Percentiles rank a stretch among this genome's conserved stretches.
Conservation (phyloP, 2,329 filamentous ascomycete genomes). For the Cercospora zeae-maydis region DNA sequence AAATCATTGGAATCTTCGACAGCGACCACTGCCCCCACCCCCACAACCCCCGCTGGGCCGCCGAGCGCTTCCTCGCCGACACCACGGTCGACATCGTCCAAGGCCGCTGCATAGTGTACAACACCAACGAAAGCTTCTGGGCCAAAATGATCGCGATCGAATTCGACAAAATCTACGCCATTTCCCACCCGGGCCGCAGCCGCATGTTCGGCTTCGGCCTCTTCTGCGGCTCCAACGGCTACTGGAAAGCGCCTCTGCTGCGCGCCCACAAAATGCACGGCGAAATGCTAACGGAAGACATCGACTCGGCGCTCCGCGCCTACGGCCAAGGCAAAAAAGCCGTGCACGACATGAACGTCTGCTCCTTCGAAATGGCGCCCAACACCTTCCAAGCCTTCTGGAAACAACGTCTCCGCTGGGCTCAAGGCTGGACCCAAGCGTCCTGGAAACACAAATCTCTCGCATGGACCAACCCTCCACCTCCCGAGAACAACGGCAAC, state of each 20-base stretch:
- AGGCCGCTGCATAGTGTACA: conserved; percentile 50
- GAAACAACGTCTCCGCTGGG: conserved; percentile 51
- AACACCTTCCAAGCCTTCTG: conserved; percentile 46
- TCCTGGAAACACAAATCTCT: conserved; percentile 44
- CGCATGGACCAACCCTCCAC: conserved; percentile 41
- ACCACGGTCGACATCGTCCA: conserved; percentile 48
- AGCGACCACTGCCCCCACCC: conserved; percentile 52
- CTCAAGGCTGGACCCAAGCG: conserved; percentile 52
- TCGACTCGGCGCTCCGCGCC: conserved; percentile 49
- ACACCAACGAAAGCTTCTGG: conserved; percentile 44
- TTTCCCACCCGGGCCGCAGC: conserved; percentile 49
- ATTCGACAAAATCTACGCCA: conserved; percentile 53
- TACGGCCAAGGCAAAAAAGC: conserved; percentile 44
- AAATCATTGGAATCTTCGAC: conserved; percentile 50
- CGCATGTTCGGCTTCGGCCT: conserved; percentile 49
- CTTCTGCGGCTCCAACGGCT: conserved; percentile 51
- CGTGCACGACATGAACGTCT: conserved; percentile 49
- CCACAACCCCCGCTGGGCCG: conserved; percentile 48
- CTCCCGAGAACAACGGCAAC: too few species aligned
- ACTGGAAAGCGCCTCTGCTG: conserved; percentile 47
- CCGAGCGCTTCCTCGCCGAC: conserved; percentile 46
- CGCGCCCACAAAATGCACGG: conserved; percentile 49
- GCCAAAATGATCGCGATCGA: conserved; percentile 50
- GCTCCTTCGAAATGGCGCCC: conserved; percentile 49
- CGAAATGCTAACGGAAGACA: conserved; percentile 51